Evolutionary conservation across 805 yeast species (phyloP), one percentile per base, ranked within the genome.

Genomic region (Yarrowia sp.): DNA sequence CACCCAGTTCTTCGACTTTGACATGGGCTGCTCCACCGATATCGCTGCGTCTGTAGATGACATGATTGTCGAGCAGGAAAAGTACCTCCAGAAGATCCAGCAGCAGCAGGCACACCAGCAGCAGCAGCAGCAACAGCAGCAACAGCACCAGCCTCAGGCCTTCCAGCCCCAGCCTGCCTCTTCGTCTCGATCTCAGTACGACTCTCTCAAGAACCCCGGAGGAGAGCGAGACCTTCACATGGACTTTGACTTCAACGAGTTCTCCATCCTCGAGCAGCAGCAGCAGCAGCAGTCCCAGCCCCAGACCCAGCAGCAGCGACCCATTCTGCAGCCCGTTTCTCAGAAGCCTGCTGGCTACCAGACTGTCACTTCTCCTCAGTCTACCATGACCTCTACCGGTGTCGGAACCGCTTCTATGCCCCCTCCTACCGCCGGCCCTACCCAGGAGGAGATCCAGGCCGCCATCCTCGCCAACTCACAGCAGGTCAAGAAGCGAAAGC

Each of bases 1-100:
- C 69, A 79, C 81, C 41, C 76, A 76, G 61, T 78, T 78, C 69
- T 78, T 78, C 69, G 81, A 78, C 71, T 74, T 79, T 65, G 81
- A 78, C 65, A 72, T 78, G 70, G 81, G 81, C 62, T 71, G 78
- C 47, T 69, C 78, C 53, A 77, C 80, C 36, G 79, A 78, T 66
- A 76, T 78, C 62, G 77, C 78, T 11, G 75, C 76, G 10, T 73
- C 78, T 1, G 78, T 75, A 22, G 80, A 76, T 64, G 78, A 75
- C 68, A 68, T 76, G 68, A 66, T 76, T 66, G 76, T 76, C 77
- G 77, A 75, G 69, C 78, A 76, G 69, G 78, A 76, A 67, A 73
- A 72, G 67, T 74, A 71, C 68, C 70, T 76, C 43, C 78, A 76
- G 67, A 69, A 67, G 43, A 72, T 72, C 68, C 65, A 65, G 45